Conservation (phyloP, 1,139 yeast genomes). For the Kodamaea sp. region DNA sequence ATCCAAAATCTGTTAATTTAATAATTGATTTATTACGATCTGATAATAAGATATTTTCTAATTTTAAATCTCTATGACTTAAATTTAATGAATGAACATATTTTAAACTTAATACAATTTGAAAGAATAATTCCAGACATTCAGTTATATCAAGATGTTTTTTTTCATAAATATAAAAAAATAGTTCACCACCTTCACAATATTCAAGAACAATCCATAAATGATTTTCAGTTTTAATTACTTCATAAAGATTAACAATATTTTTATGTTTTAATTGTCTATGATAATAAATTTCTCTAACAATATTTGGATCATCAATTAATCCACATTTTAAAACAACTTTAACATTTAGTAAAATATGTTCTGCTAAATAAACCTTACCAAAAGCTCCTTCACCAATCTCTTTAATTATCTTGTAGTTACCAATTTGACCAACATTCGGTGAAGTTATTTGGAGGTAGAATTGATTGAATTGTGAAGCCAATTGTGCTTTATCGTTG, state of each 20-base stretch:
- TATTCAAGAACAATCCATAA: conserved; percentile 90
- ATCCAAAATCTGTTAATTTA: conserved; percentile 89
- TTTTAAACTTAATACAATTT: conserved; percentile 75
- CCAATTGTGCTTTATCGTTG: conserved; percentile 43
- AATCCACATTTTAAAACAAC: conserved; percentile 86
- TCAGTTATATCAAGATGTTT: conserved; percentile 54
- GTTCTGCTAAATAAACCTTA: conserved; percentile 80
- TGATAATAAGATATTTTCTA: conserved; percentile 80
- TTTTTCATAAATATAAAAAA: conserved; percentile 62
- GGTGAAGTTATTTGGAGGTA: conserved; percentile 52
- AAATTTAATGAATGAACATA: conserved; percentile 81
- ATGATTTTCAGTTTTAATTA: conserved; percentile 71
- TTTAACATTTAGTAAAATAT: conserved; percentile 64
- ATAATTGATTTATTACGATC: conserved; percentile 54
- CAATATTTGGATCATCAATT: conserved; percentile 83
- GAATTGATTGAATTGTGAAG: conserved; percentile 63
- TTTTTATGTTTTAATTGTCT: conserved; percentile 80
- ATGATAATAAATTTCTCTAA: conserved; percentile 87
- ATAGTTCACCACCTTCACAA: conserved; percentile 86
- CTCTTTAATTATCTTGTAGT: conserved; percentile 63
- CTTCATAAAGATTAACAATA: conserved; percentile 81
- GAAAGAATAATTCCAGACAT: conserved; percentile 63
- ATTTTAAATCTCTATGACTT: conserved; percentile 84
- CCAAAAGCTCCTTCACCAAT: conserved; percentile 94
- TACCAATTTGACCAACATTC: conserved; percentile 65